These are phyloP conservation scores for Sphaerostilbella broomeana DNA, from an alignment of 2,329 filamentous ascomycete species.

Conservation along the genomic window DNA sequence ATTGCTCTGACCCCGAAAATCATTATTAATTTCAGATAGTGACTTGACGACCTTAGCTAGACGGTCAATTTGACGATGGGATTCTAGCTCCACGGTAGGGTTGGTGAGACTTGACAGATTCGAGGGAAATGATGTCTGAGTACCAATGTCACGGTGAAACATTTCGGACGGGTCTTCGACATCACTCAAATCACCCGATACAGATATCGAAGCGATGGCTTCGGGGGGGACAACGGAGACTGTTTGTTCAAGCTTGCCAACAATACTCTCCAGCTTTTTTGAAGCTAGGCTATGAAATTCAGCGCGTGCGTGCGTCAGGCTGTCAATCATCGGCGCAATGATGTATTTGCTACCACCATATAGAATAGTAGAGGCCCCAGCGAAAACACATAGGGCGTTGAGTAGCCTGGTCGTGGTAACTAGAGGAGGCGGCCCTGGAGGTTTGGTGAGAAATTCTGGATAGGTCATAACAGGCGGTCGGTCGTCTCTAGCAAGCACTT, in stretches of 20 bases:
- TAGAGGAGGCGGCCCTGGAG: conserved; percentile 51
- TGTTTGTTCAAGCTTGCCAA: conserved; percentile 45
- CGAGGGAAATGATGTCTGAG: conserved; percentile 56
- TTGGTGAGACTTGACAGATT: conserved; percentile 13
- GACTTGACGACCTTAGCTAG: conserved; percentile 38
- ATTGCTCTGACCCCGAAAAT: conserved; percentile 39
- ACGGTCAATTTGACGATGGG: conserved; percentile 35
- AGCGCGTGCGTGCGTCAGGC: conserved; percentile 43
- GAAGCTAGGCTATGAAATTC: conserved; percentile 46
- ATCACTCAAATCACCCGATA: conserved; percentile 35
- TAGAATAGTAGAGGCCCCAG: conserved; percentile 52
- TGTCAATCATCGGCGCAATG: conserved; percentile 54
- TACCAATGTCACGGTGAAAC: conserved; percentile 74
- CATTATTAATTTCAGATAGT: conserved; percentile 37
- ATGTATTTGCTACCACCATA: conserved; percentile 68
- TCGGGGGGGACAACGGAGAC: conserved; percentile 55
- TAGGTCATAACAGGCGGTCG: conserved; percentile 61
- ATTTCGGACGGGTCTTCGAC: conserved; percentile 65
- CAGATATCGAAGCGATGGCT: conserved; percentile 15
- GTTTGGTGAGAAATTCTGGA: conserved; percentile 59
- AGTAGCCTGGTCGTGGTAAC: conserved; percentile 54
- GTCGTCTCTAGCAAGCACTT: conserved; percentile 27
- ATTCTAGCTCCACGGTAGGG: conserved; percentile 19
- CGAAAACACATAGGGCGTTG: conserved; percentile 52
- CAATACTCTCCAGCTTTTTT: conserved; percentile 38